Evolutionary conservation across 768 basidiomycete species (phyloP), one percentile per base, ranked within the genome.

Genomic region (Psilocybe azurescens): DNA sequence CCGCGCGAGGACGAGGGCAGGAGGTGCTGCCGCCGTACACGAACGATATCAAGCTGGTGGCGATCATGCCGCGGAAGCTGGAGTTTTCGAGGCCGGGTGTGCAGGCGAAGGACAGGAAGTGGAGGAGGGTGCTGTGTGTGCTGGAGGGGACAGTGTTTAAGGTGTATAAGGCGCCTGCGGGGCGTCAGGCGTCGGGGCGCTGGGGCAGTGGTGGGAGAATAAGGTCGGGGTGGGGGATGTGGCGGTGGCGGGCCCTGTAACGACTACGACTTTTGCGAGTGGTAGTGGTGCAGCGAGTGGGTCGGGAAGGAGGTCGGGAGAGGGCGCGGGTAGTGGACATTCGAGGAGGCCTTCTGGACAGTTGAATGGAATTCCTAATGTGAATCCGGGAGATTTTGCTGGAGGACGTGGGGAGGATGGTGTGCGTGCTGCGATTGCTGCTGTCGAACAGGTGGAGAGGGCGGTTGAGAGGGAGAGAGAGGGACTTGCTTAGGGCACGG

Each of bases 71-170:
- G 1, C 86, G 93, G 51, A 99, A 99, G 81, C 86, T 95, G 88
- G 97, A 99, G 79, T 99, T 99, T 71, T 79, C 77, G 3, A 75
- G 83, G 10, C 94, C 95, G 0, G 95, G 95, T 6, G 80, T 93
- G 2, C 93, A 97, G 73, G 89, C 96, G 6, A 86, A 82, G 71
- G 96, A 99, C 72, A 81, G 97, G 50, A 93, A 94, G 70, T 99
- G 97, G 97, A 85, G 92, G 62, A 81, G 92, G 53, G 87, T 91
- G 54, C 82, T 95, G 65, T 93, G 94, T 71, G 91, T 96, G 68
- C 77, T 99, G 29, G 94, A 97, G 70, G 97, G 97, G 50, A 98
- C 97, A n/a, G 80, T 82, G 64, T 87, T 99, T 72, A 85, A 86
- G 66, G 81, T 98, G 60, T 94, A 93, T 73, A 83, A 83, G 62